Conservation (phyloP, 352 stramenopile species). For the Pythium aquatile region DNA sequence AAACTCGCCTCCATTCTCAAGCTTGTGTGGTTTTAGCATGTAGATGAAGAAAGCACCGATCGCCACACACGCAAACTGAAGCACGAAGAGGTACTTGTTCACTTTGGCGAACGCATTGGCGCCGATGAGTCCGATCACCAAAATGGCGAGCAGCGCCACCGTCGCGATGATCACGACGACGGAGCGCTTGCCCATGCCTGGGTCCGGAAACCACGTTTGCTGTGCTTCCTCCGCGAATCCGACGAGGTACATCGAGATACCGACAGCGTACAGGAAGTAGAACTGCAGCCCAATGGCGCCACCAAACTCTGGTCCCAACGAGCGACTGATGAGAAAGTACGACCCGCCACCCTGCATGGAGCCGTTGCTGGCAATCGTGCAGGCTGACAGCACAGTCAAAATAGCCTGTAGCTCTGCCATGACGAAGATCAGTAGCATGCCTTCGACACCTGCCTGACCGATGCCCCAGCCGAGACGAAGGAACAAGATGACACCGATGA, state of each 20-base stretch:
- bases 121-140: conserved; percentile 62
- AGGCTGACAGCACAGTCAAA: conserved; percentile 76
- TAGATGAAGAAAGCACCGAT: conserved; percentile 57
- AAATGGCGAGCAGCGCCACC: conserved; percentile 35
- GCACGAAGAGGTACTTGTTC: conserved; percentile 72
- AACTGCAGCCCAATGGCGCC: conserved; percentile 90
- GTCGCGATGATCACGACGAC: conserved; percentile 58
- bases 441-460: conserved; percentile 75
- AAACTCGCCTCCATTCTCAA: conserved; percentile 51
- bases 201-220: conserved; percentile 48
- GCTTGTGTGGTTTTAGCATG: conserved; percentile 26
- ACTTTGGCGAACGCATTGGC: conserved; percentile 70
- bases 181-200: conserved; percentile 34
- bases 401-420: conserved; percentile 57
- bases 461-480: conserved; percentile 84
- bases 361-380: conserved; percentile 87
- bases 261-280: conserved; percentile 81
- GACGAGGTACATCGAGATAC: conserved; percentile 75
- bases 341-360: conserved; percentile 66
- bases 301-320: conserved; percentile 81
- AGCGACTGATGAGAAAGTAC: conserved; percentile 68
- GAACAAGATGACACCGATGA: conserved; percentile 90
- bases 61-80: conserved; percentile 64
- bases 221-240: conserved; percentile 73
- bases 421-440: conserved; percentile 74